A percentile compares a stretch with the other conserved stretches of the same genome.
Conservation (phyloP, 192 early-diverging fungal species). For the Entomortierella beljakovae region DNA sequence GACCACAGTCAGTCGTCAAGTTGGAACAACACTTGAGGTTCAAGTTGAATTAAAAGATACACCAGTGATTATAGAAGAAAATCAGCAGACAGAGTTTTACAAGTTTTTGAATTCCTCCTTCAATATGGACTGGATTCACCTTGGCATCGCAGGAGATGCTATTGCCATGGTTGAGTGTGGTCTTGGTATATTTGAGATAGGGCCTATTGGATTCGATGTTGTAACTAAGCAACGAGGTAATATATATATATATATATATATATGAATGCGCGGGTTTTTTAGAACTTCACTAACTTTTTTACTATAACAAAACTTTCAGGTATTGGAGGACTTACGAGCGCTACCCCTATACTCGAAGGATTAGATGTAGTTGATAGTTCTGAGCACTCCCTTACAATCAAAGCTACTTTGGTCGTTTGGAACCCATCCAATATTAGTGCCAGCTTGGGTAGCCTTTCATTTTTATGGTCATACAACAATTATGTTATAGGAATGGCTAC, state of each 20-base stretch:
- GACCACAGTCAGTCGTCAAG: conserved; percentile 35
- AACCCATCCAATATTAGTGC: conserved; percentile 51
- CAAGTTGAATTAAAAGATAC: conserved; percentile 15
- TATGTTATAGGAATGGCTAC: conserved; percentile 44
- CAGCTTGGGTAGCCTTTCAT: conserved; percentile 30
- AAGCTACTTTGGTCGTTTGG: conserved; percentile 28
- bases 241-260: not conserved
- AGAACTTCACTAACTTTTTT: not conserved
- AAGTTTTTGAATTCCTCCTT: conserved; percentile 40
- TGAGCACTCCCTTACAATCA: conserved; percentile 33
- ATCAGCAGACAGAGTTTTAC: conserved; percentile 29
- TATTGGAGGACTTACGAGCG: conserved; percentile 30
- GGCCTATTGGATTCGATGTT: conserved; percentile 44
- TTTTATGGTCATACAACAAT: conserved; percentile 27
- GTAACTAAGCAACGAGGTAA: conserved; percentile 34
- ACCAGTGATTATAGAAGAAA: conserved; percentile 1
- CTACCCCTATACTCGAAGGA: conserved; percentile 19
- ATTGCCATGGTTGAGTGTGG: conserved; percentile 37
- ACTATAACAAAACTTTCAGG: conserved; percentile 6
- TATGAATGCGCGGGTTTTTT: not conserved
- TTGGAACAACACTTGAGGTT: conserved; percentile 24
- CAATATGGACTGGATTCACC: conserved; percentile 27
- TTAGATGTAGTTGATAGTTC: conserved; percentile 47
- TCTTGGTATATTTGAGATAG: conserved; percentile 46
- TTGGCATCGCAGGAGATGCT: conserved; percentile 40